A percentile compares a stretch with the other conserved stretches of the same genome.
phyloP scores from a whole-genome alignment of 2,329 filamentous ascomycete genomes.

The Pestalotiopsis sp. region DNA sequence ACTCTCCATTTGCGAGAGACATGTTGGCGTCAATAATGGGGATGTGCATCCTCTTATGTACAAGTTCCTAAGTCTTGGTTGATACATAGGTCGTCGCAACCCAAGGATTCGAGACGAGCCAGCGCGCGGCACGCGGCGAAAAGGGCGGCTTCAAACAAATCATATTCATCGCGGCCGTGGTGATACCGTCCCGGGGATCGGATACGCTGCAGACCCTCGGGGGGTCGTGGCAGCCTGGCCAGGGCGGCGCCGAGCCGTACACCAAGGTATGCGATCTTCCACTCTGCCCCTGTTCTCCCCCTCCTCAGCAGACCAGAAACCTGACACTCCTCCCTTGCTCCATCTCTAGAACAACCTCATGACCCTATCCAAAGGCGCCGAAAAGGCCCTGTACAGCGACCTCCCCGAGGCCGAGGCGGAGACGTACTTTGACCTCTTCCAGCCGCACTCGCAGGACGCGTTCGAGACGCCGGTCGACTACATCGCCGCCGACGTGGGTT shows the following conservation, averaged over 20 bases:
- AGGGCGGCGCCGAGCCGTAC: constrained; percentile 1
- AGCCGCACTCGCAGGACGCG: constrained; percentile 21
- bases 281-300: neutral
- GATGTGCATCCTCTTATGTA: no score
- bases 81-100: constrained; percentile 1
- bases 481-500: constrained; percentile 18
- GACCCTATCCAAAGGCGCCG: constrained; percentile 14
- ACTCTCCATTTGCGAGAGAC: no score
- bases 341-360: constrained; percentile 12
- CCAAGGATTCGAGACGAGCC: neutral
- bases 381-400: constrained; percentile 20
- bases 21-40: neutral
- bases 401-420: constrained; percentile 15
- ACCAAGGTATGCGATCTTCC: neutral
- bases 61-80: neutral
- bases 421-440: constrained; percentile 16
- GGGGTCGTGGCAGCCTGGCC: constrained; percentile 4
- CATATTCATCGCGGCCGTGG: constrained; percentile 4
- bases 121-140: neutral
- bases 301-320: neutral
- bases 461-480: constrained; percentile 20
- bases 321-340: neutral
- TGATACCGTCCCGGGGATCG: neutral
- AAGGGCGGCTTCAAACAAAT: constrained; percentile 9
- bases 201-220: constrained; percentile 5